Evolutionary conservation across 1,284 basidiomycete species (phyloP).

Genomic region (Meripilus lineatus): DNA sequence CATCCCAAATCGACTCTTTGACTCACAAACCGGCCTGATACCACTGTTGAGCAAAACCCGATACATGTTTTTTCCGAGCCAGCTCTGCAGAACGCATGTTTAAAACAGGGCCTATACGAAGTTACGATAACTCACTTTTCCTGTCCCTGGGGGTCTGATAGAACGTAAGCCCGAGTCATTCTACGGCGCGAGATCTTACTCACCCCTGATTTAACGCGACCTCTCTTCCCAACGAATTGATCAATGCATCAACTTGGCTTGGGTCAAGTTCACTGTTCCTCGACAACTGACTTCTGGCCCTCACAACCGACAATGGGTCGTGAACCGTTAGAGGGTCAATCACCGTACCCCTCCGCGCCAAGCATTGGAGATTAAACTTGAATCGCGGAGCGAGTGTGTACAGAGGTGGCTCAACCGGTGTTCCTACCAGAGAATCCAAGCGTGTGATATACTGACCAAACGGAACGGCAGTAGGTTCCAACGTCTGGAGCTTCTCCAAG

Average conservation of each 20-base stretch:
- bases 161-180: background rate
- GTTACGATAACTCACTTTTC: constrained; percentile 44
- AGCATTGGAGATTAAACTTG: constrained; percentile 18
- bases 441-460: constrained; percentile 16
- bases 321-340: constrained; percentile 13
- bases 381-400: constrained; percentile 20
- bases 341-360: constrained; percentile 10
- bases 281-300: constrained; percentile 38
- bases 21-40: constrained; percentile 40
- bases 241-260: constrained; percentile 64
- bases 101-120: background rate
- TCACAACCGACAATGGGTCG: constrained; percentile 7
- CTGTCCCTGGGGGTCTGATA: constrained; percentile 66
- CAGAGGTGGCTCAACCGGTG: constrained; percentile 15
- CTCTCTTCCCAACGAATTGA: constrained; percentile 56
- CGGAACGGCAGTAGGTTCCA: constrained; percentile 22
- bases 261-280: constrained; percentile 49
- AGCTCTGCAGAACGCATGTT: constrained; percentile 38
- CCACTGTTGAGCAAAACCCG: constrained; percentile 52
- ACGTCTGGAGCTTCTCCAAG: constrained; percentile 17
- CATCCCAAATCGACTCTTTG: too few species aligned
- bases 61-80: constrained; percentile 61
- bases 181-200: constrained; percentile 19
- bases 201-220: constrained; percentile 68
- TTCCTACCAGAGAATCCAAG: constrained; percentile 6